Evolutionary conservation across 495 filamentous ascomycete species (phyloP).

Genomic region (Penicillium paradoxum): DNA sequence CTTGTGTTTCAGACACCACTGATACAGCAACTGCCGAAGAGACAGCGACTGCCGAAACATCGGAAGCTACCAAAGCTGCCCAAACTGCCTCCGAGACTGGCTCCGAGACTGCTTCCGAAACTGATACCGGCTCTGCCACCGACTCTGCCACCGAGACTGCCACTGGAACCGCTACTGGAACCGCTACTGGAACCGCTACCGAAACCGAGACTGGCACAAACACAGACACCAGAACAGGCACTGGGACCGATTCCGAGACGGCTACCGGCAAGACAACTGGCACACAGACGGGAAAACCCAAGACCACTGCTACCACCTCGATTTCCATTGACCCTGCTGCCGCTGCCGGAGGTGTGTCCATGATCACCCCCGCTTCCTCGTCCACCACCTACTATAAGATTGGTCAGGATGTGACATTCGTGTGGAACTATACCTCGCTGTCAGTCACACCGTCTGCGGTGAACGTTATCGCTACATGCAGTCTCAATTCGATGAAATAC

Average conservation of each 20-base stretch:
- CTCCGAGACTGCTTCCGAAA: slow-evolving; percentile 24
- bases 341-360: slow-evolving; percentile 68
- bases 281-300: slow-evolving; percentile 25
- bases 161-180: slow-evolving; percentile 7
- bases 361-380: slow-evolving; percentile 66
- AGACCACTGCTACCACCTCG: slow-evolving; percentile 30
- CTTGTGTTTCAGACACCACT: slow-evolving; percentile 15
- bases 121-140: slow-evolving; percentile 21
- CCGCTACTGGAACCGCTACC: slow-evolving; percentile 25
- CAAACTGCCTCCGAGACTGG: slow-evolving; percentile 9
- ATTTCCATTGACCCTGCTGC: slow-evolving; percentile 55
- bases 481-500: slow-evolving; percentile 57
- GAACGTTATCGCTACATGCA: slow-evolving; percentile 79
- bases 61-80: slow-evolving; percentile 15
- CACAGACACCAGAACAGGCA: slow-evolving; percentile 8
- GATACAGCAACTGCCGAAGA: slow-evolving; percentile 14
- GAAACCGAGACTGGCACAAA: slow-evolving; percentile 22
- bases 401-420: slow-evolving; percentile 77
- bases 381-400: slow-evolving; percentile 80
- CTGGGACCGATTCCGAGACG: slow-evolving; percentile 8
- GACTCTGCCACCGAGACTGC: slow-evolving; percentile 1
- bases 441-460: slow-evolving; percentile 69
- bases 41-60: slow-evolving; percentile 18
- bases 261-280: slow-evolving; percentile 21
- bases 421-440: slow-evolving; percentile 93